Evolutionary conservation across 768 basidiomycete species (phyloP).

Genomic region (Russula griseocarnosa): DNA sequence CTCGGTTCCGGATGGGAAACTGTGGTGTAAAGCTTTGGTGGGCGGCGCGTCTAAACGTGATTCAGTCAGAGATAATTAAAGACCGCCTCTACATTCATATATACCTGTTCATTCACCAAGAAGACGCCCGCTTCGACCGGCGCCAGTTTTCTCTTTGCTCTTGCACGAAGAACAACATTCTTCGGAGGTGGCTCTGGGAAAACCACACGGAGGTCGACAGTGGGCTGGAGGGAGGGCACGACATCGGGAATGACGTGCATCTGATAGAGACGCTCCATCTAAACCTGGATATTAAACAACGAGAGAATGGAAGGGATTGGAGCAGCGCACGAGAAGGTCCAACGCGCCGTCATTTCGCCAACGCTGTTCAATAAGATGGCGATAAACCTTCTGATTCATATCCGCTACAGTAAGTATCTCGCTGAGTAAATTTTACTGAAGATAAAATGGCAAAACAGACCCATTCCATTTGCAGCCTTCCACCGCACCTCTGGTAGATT

Average conservation of each 20-base stretch:
- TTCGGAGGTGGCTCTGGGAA: conserved; percentile 42
- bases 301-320: background rate
- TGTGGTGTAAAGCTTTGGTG: conserved; percentile 64
- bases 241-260: conserved; percentile 91
- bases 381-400: conserved; percentile 62
- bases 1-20: conserved; percentile 79
- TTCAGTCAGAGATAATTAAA: conserved; percentile 1
- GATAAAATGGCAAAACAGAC: conserved; percentile 41
- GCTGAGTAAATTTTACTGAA: background rate
- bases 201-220: conserved; percentile 67
- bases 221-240: conserved; percentile 64
- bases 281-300: conserved; percentile 2
- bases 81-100: conserved; percentile 20
- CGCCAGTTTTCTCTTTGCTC: conserved; percentile 34
- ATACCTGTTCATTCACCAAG: conserved; percentile 63
- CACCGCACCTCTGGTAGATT: conserved; percentile 84
- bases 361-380: conserved; percentile 75
- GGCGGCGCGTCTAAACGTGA: conserved; percentile 51
- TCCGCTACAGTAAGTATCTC: conserved; percentile 43
- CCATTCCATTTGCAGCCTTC: conserved; percentile 74
- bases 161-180: conserved; percentile 30
- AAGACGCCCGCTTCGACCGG: conserved; percentile 70
- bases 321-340: conserved; percentile 65
- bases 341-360: conserved; percentile 85
- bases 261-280: conserved; percentile 93